These are phyloP conservation scores for Curvularia sp. DNA, from an alignment of 2,329 filamentous ascomycete genomes.

Conservation along the genomic window DNA sequence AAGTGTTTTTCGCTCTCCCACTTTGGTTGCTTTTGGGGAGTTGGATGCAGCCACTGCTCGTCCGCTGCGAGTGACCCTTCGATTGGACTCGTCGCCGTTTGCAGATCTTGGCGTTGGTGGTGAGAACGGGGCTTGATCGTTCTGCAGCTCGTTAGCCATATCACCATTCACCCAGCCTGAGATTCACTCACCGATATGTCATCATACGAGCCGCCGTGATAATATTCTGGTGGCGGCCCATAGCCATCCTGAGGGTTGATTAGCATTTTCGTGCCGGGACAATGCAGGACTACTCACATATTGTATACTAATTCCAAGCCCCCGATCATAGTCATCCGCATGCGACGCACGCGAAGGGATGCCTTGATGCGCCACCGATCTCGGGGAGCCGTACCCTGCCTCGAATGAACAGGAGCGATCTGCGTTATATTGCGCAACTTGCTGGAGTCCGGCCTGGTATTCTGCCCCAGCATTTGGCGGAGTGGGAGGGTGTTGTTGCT, in stretches of 20 bases:
- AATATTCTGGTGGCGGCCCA: slow-evolving; percentile 36
- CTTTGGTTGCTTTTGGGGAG: slow-evolving; percentile 31
- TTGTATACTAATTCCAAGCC: slow-evolving; percentile 40
- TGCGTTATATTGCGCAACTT: slow-evolving; percentile 54
- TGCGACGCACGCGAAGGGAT: slow-evolving; percentile 40
- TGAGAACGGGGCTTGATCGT: slow-evolving; percentile 38
- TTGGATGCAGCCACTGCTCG: slow-evolving; percentile 32
- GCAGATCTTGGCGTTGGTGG: slow-evolving; percentile 56
- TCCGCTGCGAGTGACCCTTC: slow-evolving; percentile 50
- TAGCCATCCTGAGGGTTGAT: slow-evolving; percentile 42
- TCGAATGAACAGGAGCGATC: slow-evolving; percentile 48
- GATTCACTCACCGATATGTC: slow-evolving; percentile 34
- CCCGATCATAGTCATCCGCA: slow-evolving; percentile 29
- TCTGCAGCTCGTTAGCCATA: slow-evolving; percentile 33
- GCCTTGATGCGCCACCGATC: slow-evolving; percentile 35
- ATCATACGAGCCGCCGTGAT: slow-evolving; percentile 37
- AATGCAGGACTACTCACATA: slow-evolving; percentile 37
- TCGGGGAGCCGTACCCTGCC: slow-evolving; percentile 41
- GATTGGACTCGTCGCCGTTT: slow-evolving; percentile 49
- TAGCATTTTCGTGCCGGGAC: slow-evolving; percentile 24
- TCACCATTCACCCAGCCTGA: neutral
- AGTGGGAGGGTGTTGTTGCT: slow-evolving; percentile 48
- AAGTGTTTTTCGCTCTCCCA: slow-evolving; percentile 37
- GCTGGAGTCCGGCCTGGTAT: slow-evolving; percentile 49
- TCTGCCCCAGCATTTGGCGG: slow-evolving; percentile 43